Base-by-base conservation (phyloP, 2,329 filamentous ascomycete species). In the Colletotrichum endophyticum region DNA sequence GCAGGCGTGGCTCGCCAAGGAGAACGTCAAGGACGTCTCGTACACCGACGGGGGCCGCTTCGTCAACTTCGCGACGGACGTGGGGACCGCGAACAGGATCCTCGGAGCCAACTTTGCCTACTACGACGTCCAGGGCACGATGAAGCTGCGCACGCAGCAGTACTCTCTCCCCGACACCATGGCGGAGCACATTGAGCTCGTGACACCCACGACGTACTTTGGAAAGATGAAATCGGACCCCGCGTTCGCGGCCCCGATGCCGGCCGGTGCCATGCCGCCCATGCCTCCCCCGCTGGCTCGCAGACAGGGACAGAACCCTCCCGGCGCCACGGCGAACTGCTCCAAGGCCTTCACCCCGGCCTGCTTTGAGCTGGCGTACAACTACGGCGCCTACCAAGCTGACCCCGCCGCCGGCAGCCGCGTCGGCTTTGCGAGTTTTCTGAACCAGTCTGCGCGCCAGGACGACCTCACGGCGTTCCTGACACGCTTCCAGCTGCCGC, bases 361-460 rank as follows among this genome's bases (percentile, higher is more conserved):
- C 6, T 91, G 89, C 77, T 76, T 90, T 71, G 86, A 87, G 79
- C 78, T 85, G 77, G 82, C 89, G 44, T 91, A 91, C 84, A 88
- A 88, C 77, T 84, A 88, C 70, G 84, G 85, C 64, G 80, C 84
- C 76, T 90, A 91, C 81, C 85, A 84, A 44, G 83, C 87, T 13
- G 83, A 87, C 34, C 80, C 84, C 11, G 82, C 83, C 11, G 85
- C 85, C 16, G 89, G 89, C 3, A 90, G 87, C 80, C 85, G 85
- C 25, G 83, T 90, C 16, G 89, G 85, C 22, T 91, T 91, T 78
- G 86, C 86, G 44, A 88, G 85, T 70, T 91, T 91, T 81, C 81
- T 91, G 22, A 88, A 90, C 79, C 79, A 91, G 79, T 88, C 86
- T 15, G 89, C 90, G 30, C 83, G 84, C 32, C 87, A 87, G 78